Evolutionary conservation across 306 rosid species (phyloP), one percentile per base, ranked within the genome.

Genomic region (Cicer arietinum): DNA sequence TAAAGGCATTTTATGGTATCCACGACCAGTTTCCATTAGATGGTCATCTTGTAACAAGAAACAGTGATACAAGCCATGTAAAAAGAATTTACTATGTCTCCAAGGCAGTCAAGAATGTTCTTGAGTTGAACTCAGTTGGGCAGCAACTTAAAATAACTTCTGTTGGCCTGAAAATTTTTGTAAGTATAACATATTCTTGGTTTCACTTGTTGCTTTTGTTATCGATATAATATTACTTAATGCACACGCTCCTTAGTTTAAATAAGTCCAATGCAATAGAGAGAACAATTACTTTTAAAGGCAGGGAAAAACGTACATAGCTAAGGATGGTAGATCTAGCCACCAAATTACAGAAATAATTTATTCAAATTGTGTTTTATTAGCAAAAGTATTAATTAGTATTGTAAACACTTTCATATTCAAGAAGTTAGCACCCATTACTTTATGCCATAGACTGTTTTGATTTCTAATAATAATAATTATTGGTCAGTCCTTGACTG

Each of bases 121-220:
- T 94, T 58, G 90, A 87, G 76, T 81, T 91, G 84, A 94, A 91
- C 80, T 85, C 90, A 41, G 94, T 86, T 7, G 98, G 92, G 48
- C 89, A 90, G 86, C 96, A 88, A 74, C 94, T 94, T 69, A 94
- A 91, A 89, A 87, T 91, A 80, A 83, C 97, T 13, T 94, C 97
- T 12, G 78, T 90, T 68, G 98, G 98, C 77, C 83, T 91, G 61
- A 94, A 94, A 84, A 85, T 94, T 85, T 94, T 91, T 90, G 98
- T 94, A 84, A 94, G 98, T 89, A 56, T 73, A 82, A 67, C 51
- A 67, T 68, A 13, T 42, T 82, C 67, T 73, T 62, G 3, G 37
- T 54, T 37, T 43, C 20, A 30, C 10, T 40, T 37, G 17, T 35
- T 46, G 35, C 44, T 52, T 30, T 3, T 61, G 10, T 44, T 73